phyloP scores from a whole-genome alignment of 2,329 filamentous ascomycete genomes.

The Colletotrichum trifolii region DNA sequence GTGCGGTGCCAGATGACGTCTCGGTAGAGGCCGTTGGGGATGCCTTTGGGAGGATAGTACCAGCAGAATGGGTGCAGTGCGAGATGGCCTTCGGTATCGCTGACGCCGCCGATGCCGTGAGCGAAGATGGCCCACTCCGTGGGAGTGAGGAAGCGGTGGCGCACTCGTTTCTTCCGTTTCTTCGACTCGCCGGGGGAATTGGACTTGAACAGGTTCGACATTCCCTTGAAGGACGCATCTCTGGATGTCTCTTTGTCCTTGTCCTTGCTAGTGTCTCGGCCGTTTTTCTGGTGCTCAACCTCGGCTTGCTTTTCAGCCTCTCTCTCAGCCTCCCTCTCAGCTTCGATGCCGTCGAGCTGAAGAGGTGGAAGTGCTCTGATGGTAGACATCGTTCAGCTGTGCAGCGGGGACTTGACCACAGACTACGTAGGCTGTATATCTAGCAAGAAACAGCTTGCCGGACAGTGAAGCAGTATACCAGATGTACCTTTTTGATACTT shows the following conservation, averaged over 20 bases:
- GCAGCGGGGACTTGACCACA: neutral
- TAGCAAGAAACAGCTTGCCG: neutral
- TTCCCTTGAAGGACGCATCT: neutral
- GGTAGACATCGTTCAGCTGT: neutral
- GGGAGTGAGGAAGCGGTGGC: conserved; percentile 54
- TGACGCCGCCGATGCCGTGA: conserved; percentile 58
- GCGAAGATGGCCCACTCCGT: conserved; percentile 60
- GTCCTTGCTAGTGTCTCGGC: neutral
- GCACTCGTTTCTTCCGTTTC: conserved; percentile 23
- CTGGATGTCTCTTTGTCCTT: neutral
- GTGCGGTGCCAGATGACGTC: conserved; percentile 58
- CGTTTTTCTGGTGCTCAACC: no score
- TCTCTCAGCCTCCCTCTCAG: conserved; percentile 4
- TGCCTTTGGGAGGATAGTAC: conserved; percentile 59
- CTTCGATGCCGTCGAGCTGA: conserved; percentile 32
- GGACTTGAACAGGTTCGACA: neutral
- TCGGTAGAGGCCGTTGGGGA: conserved; percentile 61
- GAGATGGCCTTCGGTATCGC: conserved; percentile 55
- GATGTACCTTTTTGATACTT: no score
- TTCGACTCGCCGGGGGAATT: neutral
- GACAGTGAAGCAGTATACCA: no score
- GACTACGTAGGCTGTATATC: neutral
- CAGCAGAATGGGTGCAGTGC: conserved; percentile 55
- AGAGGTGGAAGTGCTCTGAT: conserved; percentile 30
- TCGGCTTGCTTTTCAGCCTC: neutral